Percentiles rank a stretch among this genome's conserved stretches.
Evolutionary conservation across 768 basidiomycete genomes (phyloP).

Genomic region (Pholiota molesta): DNA sequence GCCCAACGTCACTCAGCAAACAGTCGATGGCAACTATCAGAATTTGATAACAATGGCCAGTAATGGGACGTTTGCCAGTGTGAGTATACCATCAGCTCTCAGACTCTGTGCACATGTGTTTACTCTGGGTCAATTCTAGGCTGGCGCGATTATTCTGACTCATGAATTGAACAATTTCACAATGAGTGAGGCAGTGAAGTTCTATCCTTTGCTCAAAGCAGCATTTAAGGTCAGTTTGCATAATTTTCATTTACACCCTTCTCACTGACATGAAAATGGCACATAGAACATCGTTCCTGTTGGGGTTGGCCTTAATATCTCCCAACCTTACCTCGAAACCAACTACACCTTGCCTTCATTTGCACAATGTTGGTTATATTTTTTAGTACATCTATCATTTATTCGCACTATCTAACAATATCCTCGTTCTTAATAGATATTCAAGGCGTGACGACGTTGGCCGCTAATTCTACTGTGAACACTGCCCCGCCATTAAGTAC

Average conservation of each 20-base stretch:
- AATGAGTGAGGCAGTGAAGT: constrained; percentile 58
- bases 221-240: constrained; percentile 44
- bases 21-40: constrained; percentile 58
- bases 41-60: constrained; percentile 50
- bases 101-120: not conserved
- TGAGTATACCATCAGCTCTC: constrained; percentile 23
- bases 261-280: not conserved
- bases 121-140: constrained; percentile 28
- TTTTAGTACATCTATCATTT: too few relatives aligned
- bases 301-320: constrained; percentile 51
- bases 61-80: constrained; percentile 42
- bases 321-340: constrained; percentile 54
- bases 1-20: constrained; percentile 38
- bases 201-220: constrained; percentile 44
- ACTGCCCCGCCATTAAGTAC: not conserved
- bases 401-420: not conserved
- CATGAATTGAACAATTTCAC: constrained; percentile 66
- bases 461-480: not conserved
- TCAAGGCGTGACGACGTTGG: not conserved
- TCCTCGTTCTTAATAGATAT: not conserved
- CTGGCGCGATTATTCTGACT: constrained; percentile 54
- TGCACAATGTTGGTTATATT: constrained; percentile 43
- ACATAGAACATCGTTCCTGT: constrained; percentile 53
- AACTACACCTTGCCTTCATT: constrained; percentile 47
- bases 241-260: not conserved